Base-by-base conservation (phyloP, 2,329 filamentous ascomycete species). In the Dactylonectria estremocensis region DNA sequence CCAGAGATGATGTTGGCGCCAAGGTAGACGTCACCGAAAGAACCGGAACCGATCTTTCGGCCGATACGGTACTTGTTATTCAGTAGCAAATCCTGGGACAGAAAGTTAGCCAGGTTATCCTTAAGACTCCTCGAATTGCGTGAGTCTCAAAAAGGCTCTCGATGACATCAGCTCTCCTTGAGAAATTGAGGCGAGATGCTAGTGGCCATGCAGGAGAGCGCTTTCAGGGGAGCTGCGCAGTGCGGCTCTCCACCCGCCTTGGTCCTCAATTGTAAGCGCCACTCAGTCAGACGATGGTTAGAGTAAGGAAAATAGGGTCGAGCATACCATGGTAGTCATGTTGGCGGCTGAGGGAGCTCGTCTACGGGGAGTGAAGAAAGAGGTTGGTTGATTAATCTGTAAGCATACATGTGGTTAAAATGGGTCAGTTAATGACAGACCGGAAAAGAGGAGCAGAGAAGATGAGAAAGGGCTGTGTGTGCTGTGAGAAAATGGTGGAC, bases 31-130 rank as follows among this genome's bases (percentile, higher is more conserved):
- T 98, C 96, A 86, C 96, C 96, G 82, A 99, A 99, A 79, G 92
- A 95, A 76, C 96, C 96, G 76, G 95, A 97, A 77, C 96, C 96
- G 79, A 99, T 99, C 90, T 99, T 99, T 78, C 96, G 94, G 82
- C 96, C 96, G 83, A 99, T 98, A 78, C 96, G 95, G 91, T 99
- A 99, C 82, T 99, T 98, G 84, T 98, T 98, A 84, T 96, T 96
- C 85, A 99, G 96, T 80, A 96, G 95, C 79, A 99, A 91, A 90
- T 99, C 96, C 95, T 98, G 78, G 45, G 45, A 14, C 28, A 40
- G 8, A 43, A 53, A 3, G 67, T 78, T 72, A 78, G 74, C 37
- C 22, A 56, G 3, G 50, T 58, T 20, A 22, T 58, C 53, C n/a
- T 60, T 24, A 13, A 16, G 50, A 54, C 28, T 10, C 13, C 31